These are phyloP conservation scores for Lunularia cruciata DNA, from an alignment of 225 moss, liverwort and hornwort species.

Conservation along the genomic window DNA sequence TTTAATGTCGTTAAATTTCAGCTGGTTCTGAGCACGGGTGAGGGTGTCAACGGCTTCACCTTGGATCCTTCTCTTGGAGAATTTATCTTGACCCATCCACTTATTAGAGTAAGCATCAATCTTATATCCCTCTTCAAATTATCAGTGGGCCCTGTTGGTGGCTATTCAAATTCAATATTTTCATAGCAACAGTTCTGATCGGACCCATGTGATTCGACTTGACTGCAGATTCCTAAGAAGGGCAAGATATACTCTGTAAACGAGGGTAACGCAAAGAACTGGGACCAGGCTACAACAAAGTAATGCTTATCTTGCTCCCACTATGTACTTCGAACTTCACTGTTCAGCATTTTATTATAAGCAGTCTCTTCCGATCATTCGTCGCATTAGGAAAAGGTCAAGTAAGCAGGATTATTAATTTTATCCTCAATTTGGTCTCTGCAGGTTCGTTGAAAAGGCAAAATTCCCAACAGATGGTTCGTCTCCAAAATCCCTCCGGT, in stretches of 20 bases:
- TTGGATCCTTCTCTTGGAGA: constrained; percentile 96
- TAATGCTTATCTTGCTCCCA: neutral
- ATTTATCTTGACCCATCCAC: constrained; percentile 91
- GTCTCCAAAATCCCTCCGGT: constrained; percentile 89
- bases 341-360: no score
- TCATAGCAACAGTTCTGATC: neutral
- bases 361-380: no score
- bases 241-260: constrained; percentile 99
- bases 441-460: constrained; percentile 71
- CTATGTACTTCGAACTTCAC: no score
- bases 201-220: neutral
- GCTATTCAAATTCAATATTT: no score
- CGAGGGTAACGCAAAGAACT: constrained; percentile 95
- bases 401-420: neutral
- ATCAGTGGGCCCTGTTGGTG: no score
- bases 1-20: no score
- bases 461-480: constrained; percentile 92
- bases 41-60: constrained; percentile 95
- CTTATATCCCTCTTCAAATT: no score
- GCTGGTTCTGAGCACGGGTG: constrained; percentile 94
- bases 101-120: constrained; percentile 60
- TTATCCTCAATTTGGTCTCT: neutral
- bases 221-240: constrained; percentile 75
- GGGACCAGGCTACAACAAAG: constrained; percentile 88
- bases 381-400: neutral